Evolutionary conservation across 495 filamentous ascomycete species (phyloP), one percentile per base, ranked within the genome.

Genomic region (Aspergillus cavernicola): DNA sequence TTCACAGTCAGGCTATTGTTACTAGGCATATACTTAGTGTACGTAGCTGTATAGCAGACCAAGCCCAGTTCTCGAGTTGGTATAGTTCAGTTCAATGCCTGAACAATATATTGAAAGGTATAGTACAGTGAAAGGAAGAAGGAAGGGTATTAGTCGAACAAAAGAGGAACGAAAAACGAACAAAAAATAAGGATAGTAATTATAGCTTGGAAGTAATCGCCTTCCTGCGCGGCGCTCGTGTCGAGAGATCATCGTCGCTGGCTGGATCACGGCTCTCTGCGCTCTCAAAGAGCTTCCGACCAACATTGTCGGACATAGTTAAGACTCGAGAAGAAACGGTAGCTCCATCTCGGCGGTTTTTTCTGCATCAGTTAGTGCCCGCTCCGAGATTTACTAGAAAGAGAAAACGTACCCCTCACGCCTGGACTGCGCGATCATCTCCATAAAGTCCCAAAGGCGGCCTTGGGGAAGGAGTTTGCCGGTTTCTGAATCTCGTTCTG

Each of bases 311-410:
- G n/a, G 85, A 84, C 58, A 95, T 78, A 42, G 66, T 66, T 23
- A 98, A 62, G 1, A 98, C 91, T n/a, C 93, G 75, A 0, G 81
- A 89, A 43, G 83, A 85, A 16, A 98, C 92, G 1, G 91, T 96
- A 1, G 87, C 87, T 12, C 91, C 91, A 67, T 98, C 93, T 22
- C 93, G 79, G 12, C 93, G 71, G 69, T 97, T 96, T 81, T 97
- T 97, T 6, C 74, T 78, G 41, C 10, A 11, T 13, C 9, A 52
- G 45, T 53, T 52, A 43, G 32, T 33, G n/a, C 44, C 24, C 28
- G 19, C 11, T 32, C 5, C 2, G 3, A 29, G 4, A 28, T 28
- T 28, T 31, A 13, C 16, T 2, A 24, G 1, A 9, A 8, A n/a
- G 9, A 7, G 12, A 2, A 15, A 44, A 71, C 72, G 59, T n/a